Base-by-base conservation (phyloP, 306 rosid species). In the Cyamopsis tetragonoloba region DNA sequence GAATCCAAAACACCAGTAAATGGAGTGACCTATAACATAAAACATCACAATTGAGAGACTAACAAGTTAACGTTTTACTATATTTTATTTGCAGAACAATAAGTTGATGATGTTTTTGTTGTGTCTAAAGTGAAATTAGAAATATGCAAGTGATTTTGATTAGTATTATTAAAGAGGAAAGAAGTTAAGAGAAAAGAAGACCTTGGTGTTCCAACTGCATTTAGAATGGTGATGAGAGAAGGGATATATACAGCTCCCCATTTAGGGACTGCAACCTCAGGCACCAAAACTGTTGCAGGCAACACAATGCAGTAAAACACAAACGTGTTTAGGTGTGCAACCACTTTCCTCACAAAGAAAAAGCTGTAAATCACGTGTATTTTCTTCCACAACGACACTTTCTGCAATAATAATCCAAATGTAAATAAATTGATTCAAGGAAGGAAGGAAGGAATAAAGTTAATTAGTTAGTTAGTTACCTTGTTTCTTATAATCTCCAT, bases 181-280 rank as follows among this genome's bases (percentile, higher is more conserved):
- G 61, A 63, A 49, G 11, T 59, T 39, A 11, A 11, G 57, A 47
- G 56, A 62, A 66, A 66, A 13, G 5, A 46, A 37, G 38, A 92
- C 97, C 96, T 86, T 67, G 97, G 97, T 54, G 97, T 90, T 72
- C 96, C 96, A 59, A 86, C 88, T 3, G 99, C 96, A 66, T 88
- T 93, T 15, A 93, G 89, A 68, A 93, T 19, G 43, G 99, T 90
- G 59, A 87, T 88, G 22, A 87, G 27, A 3, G 95, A 80, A 77
- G 99, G 99, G 68, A 93, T 86, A 65, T 90, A 93, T 3, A 93
- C 88, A 28, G 88, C 81, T n/a, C 96, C 97, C 99, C 97, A 95
- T 71, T 77, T 85, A 0, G 96, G 99, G 18, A 95, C 96, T 0
- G 1, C 83, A 26, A 88, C 96, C 78, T 95, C 99, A 59, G 97